These are phyloP conservation scores for Zasmidium cellare DNA, from an alignment of 2,329 filamentous ascomycete genomes.

Conservation along the genomic window DNA sequence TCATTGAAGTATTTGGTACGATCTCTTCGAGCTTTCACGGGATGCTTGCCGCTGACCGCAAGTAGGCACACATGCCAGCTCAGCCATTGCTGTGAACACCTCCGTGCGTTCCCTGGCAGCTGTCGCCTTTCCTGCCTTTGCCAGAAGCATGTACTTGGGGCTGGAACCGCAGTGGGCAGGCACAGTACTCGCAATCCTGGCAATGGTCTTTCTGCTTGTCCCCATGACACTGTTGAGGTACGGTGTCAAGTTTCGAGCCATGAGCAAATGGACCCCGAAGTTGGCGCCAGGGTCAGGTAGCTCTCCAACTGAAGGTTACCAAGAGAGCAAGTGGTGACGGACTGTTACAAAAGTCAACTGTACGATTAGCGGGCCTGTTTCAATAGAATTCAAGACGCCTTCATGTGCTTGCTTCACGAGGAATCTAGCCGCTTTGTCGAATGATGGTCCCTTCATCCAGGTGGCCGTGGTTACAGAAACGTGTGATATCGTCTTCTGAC, in stretches of 20 bases:
- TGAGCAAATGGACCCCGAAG: conserved; percentile 12
- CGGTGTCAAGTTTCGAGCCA: conserved; percentile 23
- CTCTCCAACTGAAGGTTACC: background rate
- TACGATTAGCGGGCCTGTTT: background rate
- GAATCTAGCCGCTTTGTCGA: no score
- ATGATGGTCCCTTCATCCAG: no score
- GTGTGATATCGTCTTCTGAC: no score
- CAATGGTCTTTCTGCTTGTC: conserved; percentile 22
- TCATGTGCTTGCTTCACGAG: no score
- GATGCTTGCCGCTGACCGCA: background rate
- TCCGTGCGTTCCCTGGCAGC: conserved; percentile 35
- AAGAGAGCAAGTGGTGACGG: background rate
- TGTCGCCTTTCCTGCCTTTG: conserved; percentile 34
- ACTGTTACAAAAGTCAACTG: background rate
- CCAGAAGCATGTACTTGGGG: conserved; percentile 34
- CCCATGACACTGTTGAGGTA: conserved; percentile 24
- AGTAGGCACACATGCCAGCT: conserved; percentile 21
- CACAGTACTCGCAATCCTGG: conserved; percentile 31
- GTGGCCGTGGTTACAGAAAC: no score
- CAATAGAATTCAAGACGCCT: no score
- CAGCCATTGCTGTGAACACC: conserved; percentile 34
- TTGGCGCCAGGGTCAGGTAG: background rate
- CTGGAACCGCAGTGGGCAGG: conserved; percentile 31
- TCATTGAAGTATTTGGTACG: conserved; percentile 10
- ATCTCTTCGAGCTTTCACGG: background rate